Evolutionary conservation across 169 alveolate species (phyloP), one percentile per base, ranked within the genome.

Genomic region (Cryptosporidium parvum): DNA sequence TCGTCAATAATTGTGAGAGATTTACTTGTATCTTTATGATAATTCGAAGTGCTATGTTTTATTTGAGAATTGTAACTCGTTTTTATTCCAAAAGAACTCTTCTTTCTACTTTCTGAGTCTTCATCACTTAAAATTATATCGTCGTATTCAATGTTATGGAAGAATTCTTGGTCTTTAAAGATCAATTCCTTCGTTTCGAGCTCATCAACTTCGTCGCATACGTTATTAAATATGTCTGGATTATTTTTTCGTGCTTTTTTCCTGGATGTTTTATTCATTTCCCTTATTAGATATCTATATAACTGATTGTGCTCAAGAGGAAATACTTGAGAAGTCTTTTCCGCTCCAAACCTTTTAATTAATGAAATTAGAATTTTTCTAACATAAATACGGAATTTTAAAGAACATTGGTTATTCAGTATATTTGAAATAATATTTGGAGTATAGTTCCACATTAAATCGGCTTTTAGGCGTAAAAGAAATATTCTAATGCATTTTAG

Each of bases 1-100:
- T 65, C 72, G 16, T 65, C 72, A 23, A 59, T 7, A 56, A 73
- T 73, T n/a, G 86, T 73, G 10, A 70, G 85, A 23, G 44, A 70
- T 37, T 52, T 39, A 7, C 21, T 53, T 69, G 39, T 6, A 69
- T 69, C 42, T 8, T 44, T 45, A 21, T 37, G 39, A 29, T 21
- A 33, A 1, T 21, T 69, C n/a, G 84, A 45, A 35, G n/a, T n/a
- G n/a, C 12, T 45, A 10, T n/a, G 67, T 23, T 23, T 23, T 0
- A 44, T 29, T 45, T 29, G 67, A 3, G 65, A 42, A 29, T 14
- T 39, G n/a, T 52, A 9, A 44, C 18, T 35, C 65, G 21, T 29
- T 42, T 21, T 70, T 0, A 16, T 14, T 4, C 16, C 52, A 14
- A 37, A 51, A 23, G 65, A 12, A 12, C 12, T 1, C 31, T 12